Conservation (phyloP, 306 rosid genomes). For the Hylodesmum podocarpum region DNA sequence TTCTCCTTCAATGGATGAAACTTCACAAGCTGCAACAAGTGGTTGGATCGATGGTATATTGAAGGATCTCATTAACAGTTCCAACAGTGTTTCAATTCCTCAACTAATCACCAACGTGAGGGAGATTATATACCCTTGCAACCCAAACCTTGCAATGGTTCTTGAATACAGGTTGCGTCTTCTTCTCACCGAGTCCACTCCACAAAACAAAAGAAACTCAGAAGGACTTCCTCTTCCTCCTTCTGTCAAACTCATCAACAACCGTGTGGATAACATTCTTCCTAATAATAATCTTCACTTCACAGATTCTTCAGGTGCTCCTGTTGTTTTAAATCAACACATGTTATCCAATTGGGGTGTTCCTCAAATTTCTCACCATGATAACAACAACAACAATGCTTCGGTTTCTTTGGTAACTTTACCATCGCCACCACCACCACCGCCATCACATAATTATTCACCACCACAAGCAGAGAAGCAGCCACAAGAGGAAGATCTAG, state of each 20-base stretch:
- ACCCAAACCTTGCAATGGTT: constrained; percentile 83
- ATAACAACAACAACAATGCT: neutral
- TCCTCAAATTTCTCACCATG: constrained; percentile 25
- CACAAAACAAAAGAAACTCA: constrained; percentile 16
- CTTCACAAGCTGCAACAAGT: constrained; percentile 72
- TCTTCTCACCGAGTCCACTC: constrained; percentile 40
- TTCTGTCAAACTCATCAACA: neutral
- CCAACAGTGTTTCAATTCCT: constrained; percentile 75
- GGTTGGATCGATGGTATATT: constrained; percentile 83
- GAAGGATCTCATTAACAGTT: constrained; percentile 83
- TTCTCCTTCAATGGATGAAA: constrained; percentile 59
- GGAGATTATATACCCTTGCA: constrained; percentile 92
- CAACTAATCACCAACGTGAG: constrained; percentile 89
- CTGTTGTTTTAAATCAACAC: constrained; percentile 40
- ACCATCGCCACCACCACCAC: constrained; percentile 21
- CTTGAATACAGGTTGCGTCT: constrained; percentile 86
- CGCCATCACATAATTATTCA: constrained; percentile 24
- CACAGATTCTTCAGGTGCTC: constrained; percentile 20
- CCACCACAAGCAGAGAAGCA: constrained; percentile 23
- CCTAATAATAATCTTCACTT: constrained; percentile 33
- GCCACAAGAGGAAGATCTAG: constrained; percentile 35
- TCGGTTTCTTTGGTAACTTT: constrained; percentile 34
- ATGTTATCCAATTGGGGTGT: constrained; percentile 58
- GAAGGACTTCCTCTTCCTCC: constrained; percentile 11
- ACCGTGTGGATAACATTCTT: constrained; percentile 11